phyloP scores from a whole-genome alignment of 2,329 filamentous ascomycete species.

The Venturiaceae sp. region DNA sequence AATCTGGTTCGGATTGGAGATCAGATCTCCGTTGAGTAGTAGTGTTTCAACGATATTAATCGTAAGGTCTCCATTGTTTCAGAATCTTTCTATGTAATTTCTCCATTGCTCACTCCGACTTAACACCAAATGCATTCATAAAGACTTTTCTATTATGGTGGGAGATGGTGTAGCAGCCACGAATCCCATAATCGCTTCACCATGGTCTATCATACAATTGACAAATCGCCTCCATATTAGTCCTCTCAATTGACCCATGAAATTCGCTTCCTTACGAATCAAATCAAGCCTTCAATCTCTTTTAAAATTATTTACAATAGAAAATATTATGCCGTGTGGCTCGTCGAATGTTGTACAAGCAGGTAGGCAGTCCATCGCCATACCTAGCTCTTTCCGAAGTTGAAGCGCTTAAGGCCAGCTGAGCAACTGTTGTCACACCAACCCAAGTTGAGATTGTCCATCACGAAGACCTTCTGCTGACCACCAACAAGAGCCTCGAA shows the following conservation, averaged over 20 bases:
- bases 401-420: conserved; percentile 27
- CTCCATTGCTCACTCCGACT: too few species aligned
- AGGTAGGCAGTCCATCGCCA: not conserved
- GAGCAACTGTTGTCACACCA: conserved; percentile 42
- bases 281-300: not conserved
- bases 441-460: conserved; percentile 37
- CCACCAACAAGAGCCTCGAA: conserved; percentile 35
- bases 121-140: too few species aligned
- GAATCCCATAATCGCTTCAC: too few species aligned
- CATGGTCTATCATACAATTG: not conserved
- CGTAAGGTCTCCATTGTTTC: too few species aligned
- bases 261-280: not conserved
- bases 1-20: too few species aligned
- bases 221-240: not conserved
- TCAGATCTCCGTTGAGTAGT: too few species aligned
- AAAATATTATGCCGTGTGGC: not conserved
- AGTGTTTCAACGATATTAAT: too few species aligned
- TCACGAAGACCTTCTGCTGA: conserved; percentile 30
- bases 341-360: not conserved
- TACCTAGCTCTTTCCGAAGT: not conserved
- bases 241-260: not conserved
- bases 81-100: too few species aligned
- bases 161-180: too few species aligned
- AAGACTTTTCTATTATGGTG: too few species aligned
- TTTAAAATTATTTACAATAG: not conserved